Base-by-base conservation (phyloP, 371 early-diverging fungal genomes). In the Syncephalis plumigaleata region DNA sequence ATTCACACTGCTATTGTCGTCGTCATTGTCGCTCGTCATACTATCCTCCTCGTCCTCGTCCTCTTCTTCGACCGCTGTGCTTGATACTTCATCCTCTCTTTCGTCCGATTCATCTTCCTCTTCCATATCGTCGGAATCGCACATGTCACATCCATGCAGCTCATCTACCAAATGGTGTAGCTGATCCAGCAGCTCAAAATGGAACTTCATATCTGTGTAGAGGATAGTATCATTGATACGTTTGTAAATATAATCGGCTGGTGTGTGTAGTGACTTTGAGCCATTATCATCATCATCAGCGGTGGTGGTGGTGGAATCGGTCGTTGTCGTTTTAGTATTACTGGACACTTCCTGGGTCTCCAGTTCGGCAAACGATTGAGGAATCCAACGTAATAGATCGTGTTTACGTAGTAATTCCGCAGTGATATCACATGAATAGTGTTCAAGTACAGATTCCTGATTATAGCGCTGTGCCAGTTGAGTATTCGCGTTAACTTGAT, bases 191-290 rank as follows among this genome's bases (percentile, higher is more conserved):
- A 85, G 65, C 27, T 70, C 71, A 60, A 84, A 91, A 52, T 91
- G 91, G n/a, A 77, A 73, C 0, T 73, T 61, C 91, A 91, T 91
- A 58, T 91, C 91, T 0, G 91, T 91, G 9, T 77, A 71, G 15
- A 91, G 60, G 27, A 91, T 86, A 1, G 65, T 59, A 38, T 71
- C 74, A 0, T 64, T 59, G 13, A 68, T 67, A 3, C 57, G 62
- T 9, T 60, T 52, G 7, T 56, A 45, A 2, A 54, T 31, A 25
- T 61, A 59, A 8, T 63, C 52, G 1, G 50, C 39, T 31, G 31
- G 31, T 31, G 31, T 31, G 31, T 11, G 31, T 11, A n/a, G n/a
- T 5, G 54, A 27, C 38, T 45, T 46, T 53, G 44, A 20, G 20
- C 46, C 45, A 26, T 31, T 31, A 7, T 31, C 31, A 7, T 31